Base-by-base conservation (phyloP, 2,329 filamentous ascomycete genomes). In the Delphinella strobiligena region DNA sequence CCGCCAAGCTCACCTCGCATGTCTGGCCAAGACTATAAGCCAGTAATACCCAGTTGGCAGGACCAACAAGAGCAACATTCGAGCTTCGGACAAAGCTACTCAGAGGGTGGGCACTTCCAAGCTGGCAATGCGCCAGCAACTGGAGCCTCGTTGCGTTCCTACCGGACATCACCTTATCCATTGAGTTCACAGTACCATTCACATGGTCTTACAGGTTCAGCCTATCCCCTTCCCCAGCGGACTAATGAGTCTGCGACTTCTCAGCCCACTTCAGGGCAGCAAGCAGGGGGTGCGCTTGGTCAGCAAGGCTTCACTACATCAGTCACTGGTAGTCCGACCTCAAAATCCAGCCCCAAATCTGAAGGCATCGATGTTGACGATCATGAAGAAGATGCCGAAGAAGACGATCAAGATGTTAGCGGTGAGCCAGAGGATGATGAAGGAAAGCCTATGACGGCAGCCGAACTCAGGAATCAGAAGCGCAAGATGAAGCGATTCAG, bases 401-500 rank as follows among this genome's bases (percentile, higher is more conserved):
- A 52, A 18, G 62, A 67, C 19, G 55, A 61, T 22, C 54, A 46
- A 18, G 49, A 49, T 19, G 50, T 50, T 36, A 53, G 50, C 16
- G 50, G 36, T 22, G 34, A 45, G 19, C 40, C 41, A 9, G 40
- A 43, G 5, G 44, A 47, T n/a, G 46, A 45, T n/a, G 45, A 49
- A 12, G 38, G 30, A n/a, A 38, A 51, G 9, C 44, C 46, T 36
- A 18, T 50, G 45, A 7, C 66, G 7, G 64, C 66, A 16, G 64
- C 64, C 17, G 66, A 69, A 45, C 54, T 68, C 16, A 57, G 66
- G 24, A 64, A 64, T 7, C 64, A 66, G 40, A 69, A 69, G 52
- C 61, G 67, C 37, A 70, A 68, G 55, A 72, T 71, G 82, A 89
- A 89, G 68, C 71, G 84, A 42, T 89, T 89, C 56, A 75, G 82